phyloP scores from a whole-genome alignment of 192 early-diverging fungal genomes.

The Paraglomus brasilianum region DNA sequence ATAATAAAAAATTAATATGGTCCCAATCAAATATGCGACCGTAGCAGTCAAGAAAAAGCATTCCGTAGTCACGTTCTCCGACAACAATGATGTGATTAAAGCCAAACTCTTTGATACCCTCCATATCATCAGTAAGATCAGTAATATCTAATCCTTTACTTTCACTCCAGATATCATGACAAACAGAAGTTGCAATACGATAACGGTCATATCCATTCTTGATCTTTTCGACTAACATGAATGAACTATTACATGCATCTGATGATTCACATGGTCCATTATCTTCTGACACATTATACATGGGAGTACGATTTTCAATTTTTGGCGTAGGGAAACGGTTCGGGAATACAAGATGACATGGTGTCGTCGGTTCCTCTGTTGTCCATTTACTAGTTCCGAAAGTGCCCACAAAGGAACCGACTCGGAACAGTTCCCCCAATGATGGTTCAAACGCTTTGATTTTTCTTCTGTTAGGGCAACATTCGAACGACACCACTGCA shows the following conservation, averaged over 20 bases:
- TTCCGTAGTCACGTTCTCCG: not conserved
- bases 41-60: conserved; percentile 21
- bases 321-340: too few relatives aligned
- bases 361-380: conserved; percentile 4
- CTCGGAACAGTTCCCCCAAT: conserved; percentile 10
- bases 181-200: conserved; percentile 13
- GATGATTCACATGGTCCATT: conserved; percentile 2
- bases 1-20: conserved; percentile 1
- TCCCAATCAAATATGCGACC: conserved; percentile 19
- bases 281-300: not conserved
- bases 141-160: not conserved
- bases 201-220: not conserved
- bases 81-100: conserved; percentile 17
- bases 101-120: conserved; percentile 12
- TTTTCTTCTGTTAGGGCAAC: conserved; percentile 13
- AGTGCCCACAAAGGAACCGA: not conserved
- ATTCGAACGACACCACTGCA: conserved; percentile 5
- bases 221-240: conserved; percentile 16
- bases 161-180: not conserved
- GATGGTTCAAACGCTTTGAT: conserved; percentile 1
- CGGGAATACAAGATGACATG: conserved; percentile 14
- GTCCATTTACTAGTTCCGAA: not conserved
- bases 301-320: not conserved
- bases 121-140: too few relatives aligned
- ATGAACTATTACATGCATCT: not conserved